phyloP scores from a whole-genome alignment of 306 rosid species.

The Macrotyloma uniflorum region DNA sequence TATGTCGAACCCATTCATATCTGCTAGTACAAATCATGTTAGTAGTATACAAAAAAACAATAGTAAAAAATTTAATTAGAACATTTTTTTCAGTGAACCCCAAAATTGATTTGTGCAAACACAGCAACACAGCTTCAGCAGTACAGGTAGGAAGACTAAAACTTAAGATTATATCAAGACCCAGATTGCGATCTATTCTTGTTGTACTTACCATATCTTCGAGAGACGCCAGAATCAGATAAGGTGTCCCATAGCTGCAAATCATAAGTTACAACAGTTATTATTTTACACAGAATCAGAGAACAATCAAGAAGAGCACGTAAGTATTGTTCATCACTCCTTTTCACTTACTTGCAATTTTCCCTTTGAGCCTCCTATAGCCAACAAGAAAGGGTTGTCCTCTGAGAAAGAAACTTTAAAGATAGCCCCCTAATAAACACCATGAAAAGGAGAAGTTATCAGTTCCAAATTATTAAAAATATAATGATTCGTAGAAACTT shows the following conservation, averaged over 20 bases:
- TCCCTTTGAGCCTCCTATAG: conserved; percentile 90
- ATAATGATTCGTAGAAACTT: neutral
- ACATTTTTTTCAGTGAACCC: neutral
- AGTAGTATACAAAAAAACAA: neutral
- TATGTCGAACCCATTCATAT: neutral
- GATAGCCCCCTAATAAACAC: conserved; percentile 73
- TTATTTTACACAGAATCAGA: neutral
- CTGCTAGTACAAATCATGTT: neutral
- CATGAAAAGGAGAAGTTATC: conserved; percentile 31
- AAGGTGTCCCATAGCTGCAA: conserved; percentile 76
- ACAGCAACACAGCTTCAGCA: neutral
- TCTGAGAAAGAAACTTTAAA: conserved; percentile 72
- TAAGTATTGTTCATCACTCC: neutral
- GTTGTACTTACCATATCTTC: conserved; percentile 50
- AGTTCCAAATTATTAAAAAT: conserved; percentile 3
- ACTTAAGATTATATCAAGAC: conserved; percentile 34
- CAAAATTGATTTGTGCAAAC: neutral
- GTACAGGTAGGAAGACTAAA: neutral
- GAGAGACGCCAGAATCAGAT: conserved; percentile 57
- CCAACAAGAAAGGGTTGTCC: conserved; percentile 85
- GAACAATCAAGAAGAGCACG: conserved; percentile 8
- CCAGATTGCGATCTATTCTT: conserved; percentile 47
- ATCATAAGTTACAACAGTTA: conserved; percentile 24
- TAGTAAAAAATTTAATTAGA: neutral
- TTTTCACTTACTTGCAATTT: conserved; percentile 63